These are phyloP conservation scores for Rutstroemia sp. DNA, from an alignment of 2,329 filamentous ascomycete species.

Conservation along the genomic window DNA sequence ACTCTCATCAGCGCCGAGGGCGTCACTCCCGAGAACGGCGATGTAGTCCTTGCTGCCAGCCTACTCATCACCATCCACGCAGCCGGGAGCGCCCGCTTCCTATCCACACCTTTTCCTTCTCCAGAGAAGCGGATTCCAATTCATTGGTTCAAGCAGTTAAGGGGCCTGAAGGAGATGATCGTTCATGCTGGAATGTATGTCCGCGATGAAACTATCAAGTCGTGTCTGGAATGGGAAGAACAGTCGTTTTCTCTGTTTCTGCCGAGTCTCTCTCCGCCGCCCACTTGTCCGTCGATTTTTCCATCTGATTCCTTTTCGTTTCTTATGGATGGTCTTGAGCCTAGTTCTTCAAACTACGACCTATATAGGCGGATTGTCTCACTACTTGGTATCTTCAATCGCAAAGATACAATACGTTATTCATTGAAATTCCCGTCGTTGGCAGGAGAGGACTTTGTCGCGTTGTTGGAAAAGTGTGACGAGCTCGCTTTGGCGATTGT, in stretches of 20 bases:
- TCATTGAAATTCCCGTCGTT: not conserved
- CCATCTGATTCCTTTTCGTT: not conserved
- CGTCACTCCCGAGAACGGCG: not conserved
- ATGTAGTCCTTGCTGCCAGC: not conserved
- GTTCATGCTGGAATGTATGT: not conserved
- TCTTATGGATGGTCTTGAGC: not conserved
- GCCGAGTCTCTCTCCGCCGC: not conserved
- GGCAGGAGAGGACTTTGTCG: not conserved
- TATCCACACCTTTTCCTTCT: not conserved
- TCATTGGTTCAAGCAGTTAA: constrained; percentile 3
- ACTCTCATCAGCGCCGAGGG: not conserved
- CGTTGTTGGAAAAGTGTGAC: not conserved
- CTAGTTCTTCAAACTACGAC: not conserved
- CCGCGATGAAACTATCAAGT: not conserved
- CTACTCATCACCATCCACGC: not conserved
- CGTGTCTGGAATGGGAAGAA: not conserved
- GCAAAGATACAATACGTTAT: not conserved
- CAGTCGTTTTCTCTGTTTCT: not conserved
- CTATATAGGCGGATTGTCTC: not conserved
- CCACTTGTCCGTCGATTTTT: not conserved
- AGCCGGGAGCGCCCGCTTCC: not conserved
- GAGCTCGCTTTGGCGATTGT: not conserved
- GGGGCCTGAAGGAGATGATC: not conserved
- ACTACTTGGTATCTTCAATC: not conserved
- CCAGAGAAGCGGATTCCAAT: not conserved